Percentiles rank a stretch among this genome's conserved stretches.
phyloP scores from a whole-genome alignment of 495 filamentous ascomycete genomes.

The Pseudotulostoma volvatum region DNA sequence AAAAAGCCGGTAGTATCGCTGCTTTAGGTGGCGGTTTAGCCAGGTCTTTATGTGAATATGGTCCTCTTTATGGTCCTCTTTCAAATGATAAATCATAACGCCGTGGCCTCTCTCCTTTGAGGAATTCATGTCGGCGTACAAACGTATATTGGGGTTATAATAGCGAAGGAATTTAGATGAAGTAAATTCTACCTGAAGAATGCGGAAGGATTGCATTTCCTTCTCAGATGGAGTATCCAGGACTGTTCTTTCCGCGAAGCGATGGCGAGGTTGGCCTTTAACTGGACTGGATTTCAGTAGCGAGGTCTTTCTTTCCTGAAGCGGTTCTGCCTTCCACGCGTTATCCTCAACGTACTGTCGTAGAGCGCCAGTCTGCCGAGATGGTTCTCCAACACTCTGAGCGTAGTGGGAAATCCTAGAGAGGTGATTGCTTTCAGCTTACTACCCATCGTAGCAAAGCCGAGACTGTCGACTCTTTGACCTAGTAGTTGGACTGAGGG shows the following conservation, averaged over 20 bases:
- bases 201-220: neutral
- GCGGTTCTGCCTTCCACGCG: neutral
- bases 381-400: slow-evolving; percentile 3
- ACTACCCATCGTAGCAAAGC: neutral
- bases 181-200: neutral
- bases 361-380: slow-evolving; percentile 4
- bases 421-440: slow-evolving; percentile 1
- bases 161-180: neutral
- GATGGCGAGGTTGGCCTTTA: neutral
- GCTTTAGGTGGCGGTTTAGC: neutral
- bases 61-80: neutral
- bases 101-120: slow-evolving; percentile 1
- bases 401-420: neutral
- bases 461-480: slow-evolving; percentile 2
- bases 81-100: slow-evolving; percentile 2
- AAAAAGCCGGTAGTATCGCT: neutral
- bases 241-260: neutral
- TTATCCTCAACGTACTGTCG: slow-evolving; percentile 1
- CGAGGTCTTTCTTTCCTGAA: slow-evolving; percentile 1
- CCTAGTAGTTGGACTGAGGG: slow-evolving; percentile 3
- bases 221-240: neutral
- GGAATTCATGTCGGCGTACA: slow-evolving; percentile 4
- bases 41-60: neutral
- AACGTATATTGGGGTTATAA: neutral
- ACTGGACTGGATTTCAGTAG: neutral